These are phyloP conservation scores for Xylariomycetidae sp. DNA, from an alignment of 2,329 filamentous ascomycete species.

Conservation along the genomic window DNA sequence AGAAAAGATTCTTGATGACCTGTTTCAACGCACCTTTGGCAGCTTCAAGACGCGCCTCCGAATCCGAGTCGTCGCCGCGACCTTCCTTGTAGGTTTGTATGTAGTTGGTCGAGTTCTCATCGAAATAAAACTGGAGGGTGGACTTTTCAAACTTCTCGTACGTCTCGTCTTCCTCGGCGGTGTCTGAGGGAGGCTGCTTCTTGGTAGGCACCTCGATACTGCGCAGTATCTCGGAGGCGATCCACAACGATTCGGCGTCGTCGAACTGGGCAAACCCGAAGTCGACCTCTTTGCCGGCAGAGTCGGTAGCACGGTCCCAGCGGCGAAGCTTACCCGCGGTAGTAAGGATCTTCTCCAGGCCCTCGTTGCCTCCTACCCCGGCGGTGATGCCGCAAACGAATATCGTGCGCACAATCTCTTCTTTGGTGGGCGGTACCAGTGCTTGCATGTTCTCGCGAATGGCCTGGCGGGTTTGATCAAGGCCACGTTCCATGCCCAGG, in stretches of 20 bases:
- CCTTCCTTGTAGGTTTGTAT: conserved; percentile 73
- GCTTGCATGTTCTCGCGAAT: conserved; percentile 64
- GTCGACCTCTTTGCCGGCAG: conserved; percentile 61
- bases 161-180: conserved; percentile 36
- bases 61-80: conserved; percentile 55
- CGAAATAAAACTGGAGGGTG: conserved; percentile 67
- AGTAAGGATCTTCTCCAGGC: conserved; percentile 69
- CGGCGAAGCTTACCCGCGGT: conserved; percentile 74
- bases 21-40: conserved; percentile 63
- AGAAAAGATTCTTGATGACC: conserved; percentile 65
- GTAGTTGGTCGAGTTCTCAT: conserved; percentile 77
- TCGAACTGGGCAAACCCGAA: conserved; percentile 97
- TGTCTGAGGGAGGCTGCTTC: conserved; percentile 54
- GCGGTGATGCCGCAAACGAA: conserved; percentile 84
- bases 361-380: conserved; percentile 68
- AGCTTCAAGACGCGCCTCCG: conserved; percentile 62
- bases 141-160: conserved; percentile 60
- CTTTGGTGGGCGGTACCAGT: conserved; percentile 73
- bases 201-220: conserved; percentile 77
- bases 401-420: conserved; percentile 87
- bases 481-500: conserved; percentile 56
- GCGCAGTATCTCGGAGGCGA: conserved; percentile 77
- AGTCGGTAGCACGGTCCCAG: conserved; percentile 75
- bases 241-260: conserved; percentile 79
- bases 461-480: conserved; percentile 62